Percentiles rank a stretch among this genome's conserved stretches.
These are phyloP conservation scores for Helianthus annuus DNA, from an alignment of 129 eudicot genomes.

Conservation along the genomic window HanXRQr2.0-SUNRISE NC_035436.2:193745431-193745930, in stretches of 20 bases:
- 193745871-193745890: conserved; percentile 67
- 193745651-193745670: conserved; percentile 37
- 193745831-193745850: conserved; percentile 80
- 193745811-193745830: conserved; percentile 80
- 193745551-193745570: conserved; percentile 35
- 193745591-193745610: conserved; percentile 64
- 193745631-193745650: conserved; percentile 71
- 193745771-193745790: conserved; percentile 29
- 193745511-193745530: conserved; percentile 44
- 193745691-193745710: conserved; percentile 55
- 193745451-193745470: conserved; percentile 70
- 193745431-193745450: conserved; percentile 54
- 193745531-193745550: conserved; percentile 42
- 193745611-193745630: conserved; percentile 63
- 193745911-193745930: conserved; percentile 77
- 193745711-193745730: conserved; percentile 71
- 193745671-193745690: conserved; percentile 51
- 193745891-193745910: conserved; percentile 61
- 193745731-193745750: conserved; percentile 62
- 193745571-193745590: conserved; percentile 62
- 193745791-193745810: conserved; percentile 64
- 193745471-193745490: conserved; percentile 45
- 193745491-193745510: conserved; percentile 46
- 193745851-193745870: conserved; percentile 52
- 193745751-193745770: conserved; percentile 33